Evolutionary conservation across 2,329 filamentous ascomycete genomes (phyloP).

Genomic region (Chrysoporthe austroafricana): DNA sequence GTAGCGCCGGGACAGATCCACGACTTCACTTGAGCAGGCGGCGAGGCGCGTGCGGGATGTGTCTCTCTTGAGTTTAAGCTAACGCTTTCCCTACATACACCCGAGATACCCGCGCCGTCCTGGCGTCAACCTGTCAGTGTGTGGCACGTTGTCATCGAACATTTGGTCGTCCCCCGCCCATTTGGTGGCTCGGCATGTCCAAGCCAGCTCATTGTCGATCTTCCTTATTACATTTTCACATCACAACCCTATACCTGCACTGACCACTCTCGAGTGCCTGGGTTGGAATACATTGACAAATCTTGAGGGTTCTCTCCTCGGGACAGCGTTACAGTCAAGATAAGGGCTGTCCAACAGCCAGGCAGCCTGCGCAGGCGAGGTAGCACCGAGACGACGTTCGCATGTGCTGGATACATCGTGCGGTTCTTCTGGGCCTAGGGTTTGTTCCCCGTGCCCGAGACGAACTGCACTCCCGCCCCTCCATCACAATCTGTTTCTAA

Average conservation of each 20-base stretch:
- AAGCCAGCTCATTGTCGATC: neutral
- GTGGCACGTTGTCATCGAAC: neutral
- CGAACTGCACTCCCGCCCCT: constrained; percentile 13
- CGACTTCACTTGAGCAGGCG: constrained; percentile 4
- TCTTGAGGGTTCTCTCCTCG: neutral
- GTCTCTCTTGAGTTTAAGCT: neutral
- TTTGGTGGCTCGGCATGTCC: neutral
- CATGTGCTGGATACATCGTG: constrained; percentile 9
- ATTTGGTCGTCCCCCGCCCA: neutral
- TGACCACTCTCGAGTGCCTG: neutral
- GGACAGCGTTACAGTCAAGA: constrained; percentile 11
- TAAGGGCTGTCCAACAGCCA: constrained; percentile 14
- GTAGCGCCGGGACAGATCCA: constrained; percentile 6
- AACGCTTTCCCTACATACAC: constrained; percentile 5
- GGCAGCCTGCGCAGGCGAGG: neutral
- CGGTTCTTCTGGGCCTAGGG: neutral
- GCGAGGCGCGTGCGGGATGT: neutral
- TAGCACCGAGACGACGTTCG: constrained; percentile 4
- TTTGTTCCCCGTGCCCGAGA: constrained; percentile 3
- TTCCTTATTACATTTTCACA: neutral
- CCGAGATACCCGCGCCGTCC: constrained; percentile 1
- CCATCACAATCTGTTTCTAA: constrained; percentile 7
- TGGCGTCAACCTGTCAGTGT: neutral
- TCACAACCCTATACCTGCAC: neutral
- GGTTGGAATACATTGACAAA: neutral